These are phyloP conservation scores for Cornus kousa DNA, from an alignment of 148 eudicot genomes.

Conservation along the genomic window DNA sequence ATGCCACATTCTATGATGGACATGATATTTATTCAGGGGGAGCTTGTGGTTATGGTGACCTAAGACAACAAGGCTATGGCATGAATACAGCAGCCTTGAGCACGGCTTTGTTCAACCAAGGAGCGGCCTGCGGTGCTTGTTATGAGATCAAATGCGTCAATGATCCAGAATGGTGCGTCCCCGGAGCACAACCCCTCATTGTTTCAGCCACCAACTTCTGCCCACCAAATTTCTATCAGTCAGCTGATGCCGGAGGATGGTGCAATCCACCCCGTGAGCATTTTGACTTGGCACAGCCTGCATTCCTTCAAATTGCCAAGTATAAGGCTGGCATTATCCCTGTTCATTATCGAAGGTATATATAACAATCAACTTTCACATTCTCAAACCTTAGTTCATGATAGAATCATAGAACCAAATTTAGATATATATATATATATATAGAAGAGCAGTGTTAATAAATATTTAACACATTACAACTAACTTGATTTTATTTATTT, in stretches of 20 bases:
- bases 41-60: conserved; percentile 51
- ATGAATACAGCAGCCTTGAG: conserved; percentile 40
- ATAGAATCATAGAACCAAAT: background rate
- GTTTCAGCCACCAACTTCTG: conserved; percentile 52
- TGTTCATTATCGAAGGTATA: conserved; percentile 37
- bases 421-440: background rate
- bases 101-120: conserved; percentile 39
- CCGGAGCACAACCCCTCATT: conserved; percentile 17
- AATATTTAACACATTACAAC: background rate
- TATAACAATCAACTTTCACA: too few relatives aligned
- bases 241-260: conserved; percentile 34
- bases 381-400: too few relatives aligned
- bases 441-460: background rate
- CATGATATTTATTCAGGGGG: conserved; percentile 14
- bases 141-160: conserved; percentile 36
- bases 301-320: conserved; percentile 39
- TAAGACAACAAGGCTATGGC: conserved; percentile 30
- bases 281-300: conserved; percentile 44
- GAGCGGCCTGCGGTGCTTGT: conserved; percentile 43
- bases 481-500: background rate
- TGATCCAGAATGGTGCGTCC: conserved; percentile 32
- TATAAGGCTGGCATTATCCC: conserved; percentile 51
- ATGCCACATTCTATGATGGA: too few relatives aligned
- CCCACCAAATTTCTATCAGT: conserved; percentile 26
- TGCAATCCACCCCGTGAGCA: conserved; percentile 52